Conservation (phyloP, 495 filamentous ascomycete species). For the Neurospora africana region DNA sequence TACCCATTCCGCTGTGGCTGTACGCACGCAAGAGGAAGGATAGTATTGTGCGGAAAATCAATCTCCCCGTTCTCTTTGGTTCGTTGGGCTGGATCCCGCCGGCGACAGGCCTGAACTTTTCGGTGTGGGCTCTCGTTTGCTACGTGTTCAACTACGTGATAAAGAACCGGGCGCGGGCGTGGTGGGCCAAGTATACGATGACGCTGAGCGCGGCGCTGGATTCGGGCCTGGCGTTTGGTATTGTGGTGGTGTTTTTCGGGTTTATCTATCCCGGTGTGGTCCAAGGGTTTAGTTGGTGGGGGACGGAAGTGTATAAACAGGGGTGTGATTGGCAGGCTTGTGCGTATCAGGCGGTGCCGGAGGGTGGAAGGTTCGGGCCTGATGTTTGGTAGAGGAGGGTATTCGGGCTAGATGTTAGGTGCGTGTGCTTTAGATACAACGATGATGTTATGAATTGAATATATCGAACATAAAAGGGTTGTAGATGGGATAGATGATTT, state of each 20-base stretch:
- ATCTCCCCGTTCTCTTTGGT: slow-evolving; percentile 62
- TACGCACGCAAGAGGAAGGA: slow-evolving; percentile 39
- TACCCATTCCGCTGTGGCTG: slow-evolving; percentile 58
- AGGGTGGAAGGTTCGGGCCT: slow-evolving; percentile 49
- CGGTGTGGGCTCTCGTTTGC: slow-evolving; percentile 71
- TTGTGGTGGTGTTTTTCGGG: slow-evolving; percentile 74
- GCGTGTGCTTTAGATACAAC: not conserved
- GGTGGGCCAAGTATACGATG: slow-evolving; percentile 90
- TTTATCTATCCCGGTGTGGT: slow-evolving; percentile 63
- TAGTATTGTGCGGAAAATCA: slow-evolving; percentile 52
- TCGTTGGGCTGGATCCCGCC: slow-evolving; percentile 73
- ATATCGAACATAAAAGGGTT: not conserved
- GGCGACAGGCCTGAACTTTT: slow-evolving; percentile 76
- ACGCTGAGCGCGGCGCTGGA: slow-evolving; percentile 74
- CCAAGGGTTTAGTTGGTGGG: slow-evolving; percentile 62
- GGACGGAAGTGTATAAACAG: slow-evolving; percentile 57
- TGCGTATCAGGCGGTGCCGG: slow-evolving; percentile 39
- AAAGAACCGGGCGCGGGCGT: slow-evolving; percentile 49
- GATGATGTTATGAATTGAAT: not conserved
- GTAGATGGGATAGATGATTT: not conserved
- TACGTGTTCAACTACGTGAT: slow-evolving; percentile 72
- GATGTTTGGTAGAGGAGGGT: slow-evolving; percentile 35
- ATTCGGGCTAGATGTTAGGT: not conserved
- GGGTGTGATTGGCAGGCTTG: slow-evolving; percentile 60
- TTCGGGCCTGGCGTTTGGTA: slow-evolving; percentile 66